A percentile compares a stretch with the other conserved stretches of the same genome.
Conservation (phyloP, 2,329 filamentous ascomycete species). For the Fusarium camptoceras region DNA sequence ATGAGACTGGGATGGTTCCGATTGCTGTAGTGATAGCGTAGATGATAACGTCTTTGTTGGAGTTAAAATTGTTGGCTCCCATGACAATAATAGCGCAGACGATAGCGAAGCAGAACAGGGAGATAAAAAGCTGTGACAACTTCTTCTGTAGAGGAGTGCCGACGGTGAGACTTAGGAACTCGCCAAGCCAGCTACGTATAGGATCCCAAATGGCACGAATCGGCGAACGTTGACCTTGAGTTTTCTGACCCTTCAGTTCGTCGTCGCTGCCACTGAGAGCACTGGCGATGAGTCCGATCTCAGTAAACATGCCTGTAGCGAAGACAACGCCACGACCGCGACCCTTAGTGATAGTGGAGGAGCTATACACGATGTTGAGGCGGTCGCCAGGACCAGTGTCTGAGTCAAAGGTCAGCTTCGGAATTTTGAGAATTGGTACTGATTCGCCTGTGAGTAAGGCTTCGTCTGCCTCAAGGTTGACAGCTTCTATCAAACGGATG, state of each 20-base stretch:
- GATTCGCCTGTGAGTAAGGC: slow-evolving; percentile 71
- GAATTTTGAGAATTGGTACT: slow-evolving; percentile 64
- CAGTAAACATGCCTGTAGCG: slow-evolving; percentile 69
- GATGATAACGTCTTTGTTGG: slow-evolving; percentile 50
- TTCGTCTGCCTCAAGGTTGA: slow-evolving; percentile 74
- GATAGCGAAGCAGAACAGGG: slow-evolving; percentile 54
- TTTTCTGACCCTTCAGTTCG: slow-evolving; percentile 6
- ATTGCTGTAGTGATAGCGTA: slow-evolving; percentile 57
- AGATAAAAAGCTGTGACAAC: slow-evolving; percentile 73
- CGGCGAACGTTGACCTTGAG: slow-evolving; percentile 1
- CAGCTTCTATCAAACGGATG: slow-evolving; percentile 62
- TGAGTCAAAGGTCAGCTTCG: slow-evolving; percentile 54
- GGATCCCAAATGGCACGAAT: slow-evolving; percentile 1
- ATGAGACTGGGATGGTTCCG: slow-evolving; percentile 60
- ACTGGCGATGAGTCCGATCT: slow-evolving; percentile 68
- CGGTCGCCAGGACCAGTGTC: slow-evolving; percentile 61
- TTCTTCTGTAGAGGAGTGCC: slow-evolving; percentile 77
- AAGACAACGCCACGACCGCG: slow-evolving; percentile 69
- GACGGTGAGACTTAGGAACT: slow-evolving; percentile 61
- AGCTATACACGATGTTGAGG: slow-evolving; percentile 69
- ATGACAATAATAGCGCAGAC: slow-evolving; percentile 35
- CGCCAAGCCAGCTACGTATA: slow-evolving; percentile 38
- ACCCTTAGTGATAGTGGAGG: slow-evolving; percentile 68
- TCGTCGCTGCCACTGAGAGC: slow-evolving; percentile 49
- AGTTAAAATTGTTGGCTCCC: slow-evolving; percentile 47